Percentiles rank a stretch among this genome's conserved stretches.
Conservation (phyloP, 345 rosid species). For the Salix exigua region DNA sequence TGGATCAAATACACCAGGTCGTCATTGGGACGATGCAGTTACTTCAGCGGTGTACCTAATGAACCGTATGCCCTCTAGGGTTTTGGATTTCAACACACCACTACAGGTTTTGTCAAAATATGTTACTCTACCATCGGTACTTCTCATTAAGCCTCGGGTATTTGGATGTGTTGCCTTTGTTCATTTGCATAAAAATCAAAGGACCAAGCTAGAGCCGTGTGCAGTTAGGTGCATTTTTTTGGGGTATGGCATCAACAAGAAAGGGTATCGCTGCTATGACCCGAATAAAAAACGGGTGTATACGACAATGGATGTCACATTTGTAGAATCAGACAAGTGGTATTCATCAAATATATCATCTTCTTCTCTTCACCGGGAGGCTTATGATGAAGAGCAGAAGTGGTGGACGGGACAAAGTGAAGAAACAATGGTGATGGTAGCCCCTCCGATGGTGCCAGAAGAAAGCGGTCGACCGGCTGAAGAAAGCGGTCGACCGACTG, state of each 20-base stretch:
- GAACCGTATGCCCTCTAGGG: neutral
- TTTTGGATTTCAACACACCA: neutral
- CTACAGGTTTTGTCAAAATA: neutral
- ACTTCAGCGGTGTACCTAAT: neutral
- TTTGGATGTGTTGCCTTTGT: constrained; percentile 4
- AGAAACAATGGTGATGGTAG: neutral
- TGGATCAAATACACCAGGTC: neutral
- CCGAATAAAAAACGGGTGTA: neutral
- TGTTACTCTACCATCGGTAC: neutral
- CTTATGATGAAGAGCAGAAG: neutral
- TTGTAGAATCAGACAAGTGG: neutral
- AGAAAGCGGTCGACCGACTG: too few species aligned
- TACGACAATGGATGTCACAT: neutral
- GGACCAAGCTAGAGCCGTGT: neutral
- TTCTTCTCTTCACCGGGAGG: neutral
- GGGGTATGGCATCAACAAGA: neutral
- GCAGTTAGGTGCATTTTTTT: neutral
- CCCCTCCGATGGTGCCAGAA: too few species aligned
- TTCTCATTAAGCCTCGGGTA: neutral
- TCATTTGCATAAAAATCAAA: neutral
- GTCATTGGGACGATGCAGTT: neutral
- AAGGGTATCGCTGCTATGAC: neutral
- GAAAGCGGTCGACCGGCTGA: too few species aligned
- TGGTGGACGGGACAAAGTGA: neutral
- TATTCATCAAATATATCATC: neutral